These are phyloP conservation scores for Gaertneriomyces sp. DNA, from an alignment of 192 early-diverging fungal species.

Conservation along the genomic window DNA sequence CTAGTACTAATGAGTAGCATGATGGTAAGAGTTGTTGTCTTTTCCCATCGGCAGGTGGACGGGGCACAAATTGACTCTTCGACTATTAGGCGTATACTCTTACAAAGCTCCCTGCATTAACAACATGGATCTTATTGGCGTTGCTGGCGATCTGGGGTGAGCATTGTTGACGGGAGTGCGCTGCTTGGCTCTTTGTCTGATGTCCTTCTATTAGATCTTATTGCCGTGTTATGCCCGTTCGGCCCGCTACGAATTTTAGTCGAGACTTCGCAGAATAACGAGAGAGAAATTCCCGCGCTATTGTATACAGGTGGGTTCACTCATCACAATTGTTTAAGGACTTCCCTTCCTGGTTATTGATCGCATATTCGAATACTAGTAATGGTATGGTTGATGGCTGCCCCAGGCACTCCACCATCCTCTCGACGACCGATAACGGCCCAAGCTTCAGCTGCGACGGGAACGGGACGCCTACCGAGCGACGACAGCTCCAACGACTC, in stretches of 20 bases:
- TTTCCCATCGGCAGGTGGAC: background rate
- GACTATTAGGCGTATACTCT: slow-evolving; percentile 63
- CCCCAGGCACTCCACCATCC: slow-evolving; percentile 25
- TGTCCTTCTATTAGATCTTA: slow-evolving; percentile 56
- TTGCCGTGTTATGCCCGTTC: slow-evolving; percentile 88
- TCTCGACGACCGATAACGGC: background rate
- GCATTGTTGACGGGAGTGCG: background rate
- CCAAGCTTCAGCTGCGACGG: too few species aligned
- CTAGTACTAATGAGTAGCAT: slow-evolving; percentile 72
- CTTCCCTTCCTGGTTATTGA: background rate
- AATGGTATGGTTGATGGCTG: slow-evolving; percentile 75
- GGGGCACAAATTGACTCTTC: background rate
- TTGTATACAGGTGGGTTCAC: slow-evolving; percentile 56
- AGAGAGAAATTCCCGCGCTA: slow-evolving; percentile 74
- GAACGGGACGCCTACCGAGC: too few species aligned
- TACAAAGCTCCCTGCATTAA: slow-evolving; percentile 64
- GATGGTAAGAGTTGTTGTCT: slow-evolving; percentile 56
- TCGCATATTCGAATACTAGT: background rate
- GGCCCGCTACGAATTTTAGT: slow-evolving; percentile 78
- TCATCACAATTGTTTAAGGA: background rate
- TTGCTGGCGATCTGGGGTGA: slow-evolving; percentile 79
- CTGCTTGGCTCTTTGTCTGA: background rate
- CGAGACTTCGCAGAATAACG: slow-evolving; percentile 66
- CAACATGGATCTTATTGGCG: slow-evolving; percentile 78
- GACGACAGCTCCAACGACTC: too few species aligned